Base-by-base conservation (phyloP, 1,284 basidiomycete species). In the Bjerkandera adusta region DNA sequence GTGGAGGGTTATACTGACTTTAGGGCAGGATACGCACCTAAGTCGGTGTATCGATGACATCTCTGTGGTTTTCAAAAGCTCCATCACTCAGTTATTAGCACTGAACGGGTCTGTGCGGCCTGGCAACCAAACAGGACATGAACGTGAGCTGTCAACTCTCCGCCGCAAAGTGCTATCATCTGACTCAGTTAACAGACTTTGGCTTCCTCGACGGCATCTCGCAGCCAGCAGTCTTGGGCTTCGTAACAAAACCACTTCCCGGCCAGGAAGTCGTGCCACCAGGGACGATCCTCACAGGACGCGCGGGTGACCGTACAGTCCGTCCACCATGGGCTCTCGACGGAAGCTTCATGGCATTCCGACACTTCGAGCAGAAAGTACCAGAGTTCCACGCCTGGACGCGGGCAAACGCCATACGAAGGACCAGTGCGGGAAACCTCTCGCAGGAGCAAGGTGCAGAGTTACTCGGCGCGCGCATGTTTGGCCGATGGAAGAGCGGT, bases 401-500 rank as follows among this genome's bases (percentile, higher is more conserved):
- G 32, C 55, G 60, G 18, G 55, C 66, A 16, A 73, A 78, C 53
- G 66, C 75, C 1, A 57, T 77, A 36, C 48, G 36, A 29, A 58
- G 16, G 68, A 70, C 49, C 12, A 34, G 36, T 5, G 52, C 62
- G 4, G 62, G 64, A 3, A 69, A 65, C 2, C 51, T 77, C 13
- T 60, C 69, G 2, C 52, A 50, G 2, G 57, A 71, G 44, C 57
- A 75, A 49, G 73, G 72, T 4, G 71, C 67, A 20, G 76, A 75
- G 30, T 62, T 77, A 4, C 64, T 77, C 7, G 78, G 77, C 16
- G 79, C 79, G 1, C 67, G 78, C 24, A 58, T 80, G 35, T 60
- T 81, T 12, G 79, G 79, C 2, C 67, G 79, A 3, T 81, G 79
- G 79, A 79, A 78, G 70, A 79, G 76, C 47, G 78, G 77, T 29